Conservation (phyloP, 805 yeast species). For the Maudiozyma pseudohumilis region DNA sequence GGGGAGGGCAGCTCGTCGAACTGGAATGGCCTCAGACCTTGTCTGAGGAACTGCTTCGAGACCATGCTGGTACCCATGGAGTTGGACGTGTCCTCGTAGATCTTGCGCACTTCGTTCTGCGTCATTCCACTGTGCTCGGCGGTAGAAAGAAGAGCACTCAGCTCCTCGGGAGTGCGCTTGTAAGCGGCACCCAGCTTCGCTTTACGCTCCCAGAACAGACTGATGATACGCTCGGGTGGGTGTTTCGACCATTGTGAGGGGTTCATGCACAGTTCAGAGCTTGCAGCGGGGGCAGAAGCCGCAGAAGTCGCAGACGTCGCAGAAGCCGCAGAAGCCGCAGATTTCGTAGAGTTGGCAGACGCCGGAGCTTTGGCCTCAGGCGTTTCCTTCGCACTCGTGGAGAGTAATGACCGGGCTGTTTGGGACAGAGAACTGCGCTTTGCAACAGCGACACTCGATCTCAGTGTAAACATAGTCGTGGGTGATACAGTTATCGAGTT, state of each 20-base stretch:
- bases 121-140: slow-evolving; percentile 35
- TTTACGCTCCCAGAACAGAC: slow-evolving; percentile 51
- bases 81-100: slow-evolving; percentile 22
- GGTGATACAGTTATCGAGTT: too few species aligned
- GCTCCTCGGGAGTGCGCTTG: slow-evolving; percentile 41
- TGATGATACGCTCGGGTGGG: slow-evolving; percentile 52
- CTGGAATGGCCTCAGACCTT: slow-evolving; percentile 32
- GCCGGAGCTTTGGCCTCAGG: too few species aligned
- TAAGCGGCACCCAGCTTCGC: slow-evolving; percentile 43
- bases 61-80: slow-evolving; percentile 2
- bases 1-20: slow-evolving; percentile 57
- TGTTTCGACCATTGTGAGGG: slow-evolving; percentile 67
- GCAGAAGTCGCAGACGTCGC: too few species aligned
- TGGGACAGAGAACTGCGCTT: too few species aligned
- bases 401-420: too few species aligned
- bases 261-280: slow-evolving; percentile 40
- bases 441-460: too few species aligned
- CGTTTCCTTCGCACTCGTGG: too few species aligned
- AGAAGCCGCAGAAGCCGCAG: too few species aligned
- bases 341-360: too few species aligned
- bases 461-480: too few species aligned
- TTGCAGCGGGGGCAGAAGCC: too few species aligned
- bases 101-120: slow-evolving; percentile 24
- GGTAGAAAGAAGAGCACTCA: slow-evolving; percentile 46
- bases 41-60: slow-evolving; percentile 2